Conservation (phyloP, 139 green algal genomes). For the Yamagishiella unicocca region DNA sequence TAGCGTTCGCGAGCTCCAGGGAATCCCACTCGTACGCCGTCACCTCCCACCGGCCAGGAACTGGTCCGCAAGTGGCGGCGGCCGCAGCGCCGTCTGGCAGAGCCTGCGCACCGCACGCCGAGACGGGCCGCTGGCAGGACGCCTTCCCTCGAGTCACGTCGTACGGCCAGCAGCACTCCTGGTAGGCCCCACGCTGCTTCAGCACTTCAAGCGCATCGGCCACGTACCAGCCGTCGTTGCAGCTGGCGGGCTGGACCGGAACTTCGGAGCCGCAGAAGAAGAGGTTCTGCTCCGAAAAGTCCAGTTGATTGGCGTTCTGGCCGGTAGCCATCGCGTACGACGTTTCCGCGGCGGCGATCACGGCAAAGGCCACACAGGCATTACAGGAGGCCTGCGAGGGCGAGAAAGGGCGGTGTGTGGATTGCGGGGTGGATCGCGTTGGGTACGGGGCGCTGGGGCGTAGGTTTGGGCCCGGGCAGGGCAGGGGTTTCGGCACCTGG, state of each 20-base stretch:
- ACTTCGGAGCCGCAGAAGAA: neutral
- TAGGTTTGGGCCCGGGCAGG: too few relatives aligned
- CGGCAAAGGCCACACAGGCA: constrained; percentile 15
- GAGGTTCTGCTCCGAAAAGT: constrained; percentile 8
- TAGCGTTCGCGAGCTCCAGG: neutral
- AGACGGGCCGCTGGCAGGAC: neutral
- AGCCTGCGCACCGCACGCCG: too few relatives aligned
- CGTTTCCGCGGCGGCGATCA: neutral
- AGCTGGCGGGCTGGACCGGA: neutral
- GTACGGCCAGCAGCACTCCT: neutral
- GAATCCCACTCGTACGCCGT: neutral
- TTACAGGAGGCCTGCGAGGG: neutral
- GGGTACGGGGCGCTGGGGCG: too few relatives aligned
- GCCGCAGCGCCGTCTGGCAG: too few relatives aligned
- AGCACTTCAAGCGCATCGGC: neutral
- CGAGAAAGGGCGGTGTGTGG: neutral
- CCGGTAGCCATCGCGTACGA: neutral
- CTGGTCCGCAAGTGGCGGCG: too few relatives aligned
- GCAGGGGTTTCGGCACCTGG: too few relatives aligned
- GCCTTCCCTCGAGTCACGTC: neutral
- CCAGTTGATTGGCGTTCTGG: neutral
- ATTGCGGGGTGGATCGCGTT: too few relatives aligned
- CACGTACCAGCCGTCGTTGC: neutral
- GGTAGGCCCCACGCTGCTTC: neutral
- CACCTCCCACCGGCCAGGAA: constrained; percentile 10